These are phyloP conservation scores for Ceriops tagal DNA, from an alignment of 345 rosid species.

Conservation along the genomic window DNA sequence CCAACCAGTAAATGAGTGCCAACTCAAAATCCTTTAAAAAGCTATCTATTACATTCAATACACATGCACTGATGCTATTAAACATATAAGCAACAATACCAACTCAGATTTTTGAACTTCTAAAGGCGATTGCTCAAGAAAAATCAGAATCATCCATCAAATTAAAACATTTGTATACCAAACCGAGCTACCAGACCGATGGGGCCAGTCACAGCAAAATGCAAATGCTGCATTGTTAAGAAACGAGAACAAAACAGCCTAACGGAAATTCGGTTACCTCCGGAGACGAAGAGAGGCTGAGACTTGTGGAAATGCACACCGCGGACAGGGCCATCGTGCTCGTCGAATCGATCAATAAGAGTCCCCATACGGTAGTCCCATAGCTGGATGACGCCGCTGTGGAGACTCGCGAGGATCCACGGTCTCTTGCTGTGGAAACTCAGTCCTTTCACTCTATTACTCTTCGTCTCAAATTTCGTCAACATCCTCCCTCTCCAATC, in stretches of 20 bases:
- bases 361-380: slow-evolving; percentile 99
- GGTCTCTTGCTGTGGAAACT: slow-evolving; percentile 95
- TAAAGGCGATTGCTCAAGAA: too few relatives aligned
- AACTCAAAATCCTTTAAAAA: too few relatives aligned
- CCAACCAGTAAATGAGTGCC: too few relatives aligned
- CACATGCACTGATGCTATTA: too few relatives aligned
- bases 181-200: too few relatives aligned
- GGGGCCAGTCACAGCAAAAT: too few relatives aligned
- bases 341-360: slow-evolving; percentile 84
- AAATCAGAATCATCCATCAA: too few relatives aligned
- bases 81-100: too few relatives aligned
- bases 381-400: slow-evolving; percentile 97
- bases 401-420: slow-evolving; percentile 98
- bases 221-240: not conserved
- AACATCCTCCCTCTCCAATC: slow-evolving; percentile 47
- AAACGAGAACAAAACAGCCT: not conserved
- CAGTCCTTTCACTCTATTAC: slow-evolving; percentile 94
- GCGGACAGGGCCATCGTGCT: slow-evolving; percentile 98
- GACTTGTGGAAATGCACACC: slow-evolving; percentile 93
- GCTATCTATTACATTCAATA: too few relatives aligned
- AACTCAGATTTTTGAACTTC: too few relatives aligned
- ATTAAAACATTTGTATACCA: too few relatives aligned
- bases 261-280: slow-evolving; percentile 43
- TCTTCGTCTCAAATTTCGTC: slow-evolving; percentile 98
- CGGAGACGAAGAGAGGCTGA: slow-evolving; percentile 91